phyloP scores from a whole-genome alignment of 2,329 filamentous ascomycete species.

The Metarhizium rileyi region DNA sequence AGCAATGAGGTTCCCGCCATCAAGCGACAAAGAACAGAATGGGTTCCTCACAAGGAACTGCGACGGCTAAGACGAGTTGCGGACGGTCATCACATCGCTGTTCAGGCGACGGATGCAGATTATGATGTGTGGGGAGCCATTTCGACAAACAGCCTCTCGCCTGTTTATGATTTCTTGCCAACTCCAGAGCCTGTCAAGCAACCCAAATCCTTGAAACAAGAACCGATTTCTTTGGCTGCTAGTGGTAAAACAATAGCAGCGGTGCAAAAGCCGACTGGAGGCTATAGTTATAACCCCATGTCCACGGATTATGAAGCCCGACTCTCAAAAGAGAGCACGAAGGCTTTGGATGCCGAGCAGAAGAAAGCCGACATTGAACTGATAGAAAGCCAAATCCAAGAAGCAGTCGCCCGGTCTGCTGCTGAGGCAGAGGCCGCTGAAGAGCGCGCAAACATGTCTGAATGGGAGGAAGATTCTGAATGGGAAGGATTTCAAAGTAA shows the following conservation, averaged over 20 bases:
- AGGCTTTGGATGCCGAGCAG: constrained; percentile 70
- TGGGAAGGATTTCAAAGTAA: constrained; percentile 89
- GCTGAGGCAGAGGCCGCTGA: constrained; percentile 68
- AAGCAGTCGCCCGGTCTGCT: constrained; percentile 59
- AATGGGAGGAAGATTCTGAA: constrained; percentile 79
- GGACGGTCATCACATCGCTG: constrained; percentile 52
- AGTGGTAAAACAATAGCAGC: constrained; percentile 72
- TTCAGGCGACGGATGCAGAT: constrained; percentile 49
- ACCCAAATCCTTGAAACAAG: constrained; percentile 64
- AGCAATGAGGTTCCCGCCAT: constrained; percentile 62
- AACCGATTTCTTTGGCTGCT: constrained; percentile 73
- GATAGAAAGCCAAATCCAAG: constrained; percentile 55
- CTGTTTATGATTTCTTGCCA: constrained; percentile 49
- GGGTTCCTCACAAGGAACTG: constrained; percentile 79
- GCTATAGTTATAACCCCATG: constrained; percentile 85
- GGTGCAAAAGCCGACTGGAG: constrained; percentile 68
- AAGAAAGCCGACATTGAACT: constrained; percentile 59
- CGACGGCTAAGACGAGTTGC: constrained; percentile 69
- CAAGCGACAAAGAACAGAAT: constrained; percentile 70
- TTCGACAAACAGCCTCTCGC: constrained; percentile 26
- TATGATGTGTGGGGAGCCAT: constrained; percentile 71
- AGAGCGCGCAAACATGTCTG: constrained; percentile 52
- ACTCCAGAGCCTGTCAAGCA: constrained; percentile 56
- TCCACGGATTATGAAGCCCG: constrained; percentile 79
- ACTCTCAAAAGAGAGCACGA: constrained; percentile 63